Base-by-base conservation (phyloP, 2,329 filamentous ascomycete species). In the Aspergillus tubingensis region DNA sequence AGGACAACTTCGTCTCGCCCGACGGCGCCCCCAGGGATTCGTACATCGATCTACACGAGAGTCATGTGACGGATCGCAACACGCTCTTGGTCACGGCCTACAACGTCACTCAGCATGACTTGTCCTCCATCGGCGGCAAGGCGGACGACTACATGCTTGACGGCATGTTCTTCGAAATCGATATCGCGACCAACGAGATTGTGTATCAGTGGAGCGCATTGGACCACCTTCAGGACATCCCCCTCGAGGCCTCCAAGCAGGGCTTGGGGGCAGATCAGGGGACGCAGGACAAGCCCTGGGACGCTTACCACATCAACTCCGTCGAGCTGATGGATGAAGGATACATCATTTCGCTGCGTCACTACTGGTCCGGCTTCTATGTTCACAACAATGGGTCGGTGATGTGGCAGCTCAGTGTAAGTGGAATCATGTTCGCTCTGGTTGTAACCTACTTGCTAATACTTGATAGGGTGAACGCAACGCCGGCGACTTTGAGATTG, bases 261-360 rank as follows among this genome's bases (percentile, higher is more conserved):
- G 63, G 51, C 6, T 58, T 68, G 41, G 67, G 52, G 1, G 61
- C 61, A 2, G 65, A 64, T 23, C 60, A 61, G 10, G 65, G 66
- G 8, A 59, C 62, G 6, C 62, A 61, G n/a, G 61, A 67, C 13
- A 62, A 61, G 13, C 73, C 74, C n/a, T 75, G 70, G 65, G 74
- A 77, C 64, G 67, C 69, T 19, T 76, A 74, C 54, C 73, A 76
- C 57, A 75, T 76, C 57, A 77, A 77, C 59, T 67, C 74, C 8
- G 67, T 77, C 23, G 63, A 70, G 47, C 54, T 65, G 5, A 67
- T 73, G 49, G 64, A 72, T n/a, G 68, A 76, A 2, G 70, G 74
- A 15, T 76, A 73, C 43, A 59, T 77, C 8, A 63, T 77, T n/a
- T 76, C 73, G 19, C 58, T 74, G 23, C 73, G 74, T n/a, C 73